Conservation (phyloP, 208 protist genomes). For the Leishmania major region DNA sequence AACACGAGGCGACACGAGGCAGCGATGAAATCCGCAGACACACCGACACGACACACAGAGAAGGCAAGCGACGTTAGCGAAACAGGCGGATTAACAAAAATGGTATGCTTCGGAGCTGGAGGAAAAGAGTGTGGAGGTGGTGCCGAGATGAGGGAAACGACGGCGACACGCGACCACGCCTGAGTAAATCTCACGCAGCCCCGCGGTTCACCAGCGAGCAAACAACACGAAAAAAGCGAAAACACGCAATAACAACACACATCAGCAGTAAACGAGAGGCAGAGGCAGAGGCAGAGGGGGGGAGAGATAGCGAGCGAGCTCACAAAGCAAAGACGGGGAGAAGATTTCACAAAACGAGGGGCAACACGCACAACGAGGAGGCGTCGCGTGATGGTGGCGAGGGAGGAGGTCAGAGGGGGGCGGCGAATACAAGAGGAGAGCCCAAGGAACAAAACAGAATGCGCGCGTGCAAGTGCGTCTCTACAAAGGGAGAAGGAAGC, state of each 20-base stretch:
- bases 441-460: too few species aligned
- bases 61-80: background rate
- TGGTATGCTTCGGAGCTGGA: background rate
- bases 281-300: background rate
- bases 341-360: too few species aligned
- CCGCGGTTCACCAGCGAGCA: background rate
- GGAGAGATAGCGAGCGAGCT: background rate
- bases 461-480: too few species aligned
- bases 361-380: too few species aligned
- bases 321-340: too few species aligned
- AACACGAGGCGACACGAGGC: background rate
- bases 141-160: background rate
- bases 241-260: background rate
- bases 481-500: too few species aligned
- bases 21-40: background rate
- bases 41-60: background rate
- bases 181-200: background rate
- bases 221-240: background rate
- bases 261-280: constrained; percentile 19
- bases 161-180: background rate
- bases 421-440: too few species aligned
- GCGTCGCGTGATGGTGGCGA: too few species aligned
- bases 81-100: constrained; percentile 15
- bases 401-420: too few species aligned
- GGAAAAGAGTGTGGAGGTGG: background rate